These are phyloP conservation scores for Jatropha podagrica DNA, from an alignment of 441 rosid species.

Conservation along the genomic window DNA sequence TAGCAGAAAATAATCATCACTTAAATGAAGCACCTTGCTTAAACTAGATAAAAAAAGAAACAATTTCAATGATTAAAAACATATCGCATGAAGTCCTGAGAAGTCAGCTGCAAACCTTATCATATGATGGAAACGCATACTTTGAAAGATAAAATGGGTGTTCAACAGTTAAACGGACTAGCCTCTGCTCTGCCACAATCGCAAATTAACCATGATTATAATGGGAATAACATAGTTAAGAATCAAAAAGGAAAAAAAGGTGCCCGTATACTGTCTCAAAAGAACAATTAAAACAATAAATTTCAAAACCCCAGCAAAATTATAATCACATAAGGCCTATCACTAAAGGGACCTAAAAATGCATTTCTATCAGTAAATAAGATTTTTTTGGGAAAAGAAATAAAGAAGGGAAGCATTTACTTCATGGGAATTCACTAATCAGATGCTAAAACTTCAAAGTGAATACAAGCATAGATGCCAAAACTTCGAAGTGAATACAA, in stretches of 20 bases:
- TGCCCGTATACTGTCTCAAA: no score
- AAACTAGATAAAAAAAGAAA: background rate
- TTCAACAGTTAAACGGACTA: slow-evolving; percentile 66
- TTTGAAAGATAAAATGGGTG: slow-evolving; percentile 44
- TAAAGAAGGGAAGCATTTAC: no score
- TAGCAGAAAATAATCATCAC: background rate
- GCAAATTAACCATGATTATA: slow-evolving; percentile 30
- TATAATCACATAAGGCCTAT: no score
- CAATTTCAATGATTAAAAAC: background rate
- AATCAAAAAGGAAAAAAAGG: background rate
- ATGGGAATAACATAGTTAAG: background rate
- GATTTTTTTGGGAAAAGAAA: no score
- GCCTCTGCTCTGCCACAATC: slow-evolving; percentile 65
- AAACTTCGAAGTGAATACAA: background rate
- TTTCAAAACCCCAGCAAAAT: no score
- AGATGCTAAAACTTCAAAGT: background rate
- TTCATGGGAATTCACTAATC: background rate
- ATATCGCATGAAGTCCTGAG: background rate
- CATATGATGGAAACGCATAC: slow-evolving; percentile 60
- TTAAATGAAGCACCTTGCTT: background rate
- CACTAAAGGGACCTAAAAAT: no score
- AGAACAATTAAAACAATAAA: no score
- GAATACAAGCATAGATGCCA: background rate
- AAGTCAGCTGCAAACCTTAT: slow-evolving; percentile 48
- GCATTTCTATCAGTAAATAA: no score